Conservation (phyloP, 2,329 filamentous ascomycete species). For the Fonsecaea pedrosoi region DNA sequence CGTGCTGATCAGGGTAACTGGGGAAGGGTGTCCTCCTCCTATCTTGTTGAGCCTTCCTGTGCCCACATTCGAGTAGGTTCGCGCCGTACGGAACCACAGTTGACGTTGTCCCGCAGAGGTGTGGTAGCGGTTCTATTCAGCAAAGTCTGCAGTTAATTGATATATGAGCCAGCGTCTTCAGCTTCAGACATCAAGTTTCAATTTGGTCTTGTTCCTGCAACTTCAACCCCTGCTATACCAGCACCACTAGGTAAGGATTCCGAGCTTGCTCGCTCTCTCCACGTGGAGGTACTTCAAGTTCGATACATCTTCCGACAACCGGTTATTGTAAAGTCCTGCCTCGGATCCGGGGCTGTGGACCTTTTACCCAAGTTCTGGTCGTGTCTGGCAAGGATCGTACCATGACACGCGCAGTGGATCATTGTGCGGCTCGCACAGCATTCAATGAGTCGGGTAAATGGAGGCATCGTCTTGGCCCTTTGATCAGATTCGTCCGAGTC, state of each 20-base stretch:
- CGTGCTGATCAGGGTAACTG: neutral
- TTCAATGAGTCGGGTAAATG: neutral
- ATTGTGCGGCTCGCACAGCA: neutral
- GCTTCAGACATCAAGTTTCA: no score
- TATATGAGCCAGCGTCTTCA: no score
- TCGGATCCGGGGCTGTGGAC: constrained; percentile 1
- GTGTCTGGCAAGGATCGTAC: neutral
- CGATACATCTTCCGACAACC: neutral
- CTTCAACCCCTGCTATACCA: neutral
- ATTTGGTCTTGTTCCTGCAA: no score
- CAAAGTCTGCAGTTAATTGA: no score
- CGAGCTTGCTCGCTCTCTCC: neutral
- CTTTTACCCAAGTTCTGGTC: neutral
- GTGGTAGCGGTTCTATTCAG: no score
- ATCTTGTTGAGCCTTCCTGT: neutral
- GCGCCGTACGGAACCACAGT: no score
- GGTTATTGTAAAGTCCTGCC: neutral
- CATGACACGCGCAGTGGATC: neutral
- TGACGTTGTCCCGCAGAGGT: no score
- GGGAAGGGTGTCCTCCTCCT: neutral
- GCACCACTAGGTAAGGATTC: neutral
- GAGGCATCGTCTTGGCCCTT: neutral
- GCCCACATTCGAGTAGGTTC: no score
- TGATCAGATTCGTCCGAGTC: neutral
- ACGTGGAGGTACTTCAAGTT: neutral